Evolutionary conservation across 345 rosid genomes (phyloP).

Genomic region (Melaleuca alternifolia): DNA sequence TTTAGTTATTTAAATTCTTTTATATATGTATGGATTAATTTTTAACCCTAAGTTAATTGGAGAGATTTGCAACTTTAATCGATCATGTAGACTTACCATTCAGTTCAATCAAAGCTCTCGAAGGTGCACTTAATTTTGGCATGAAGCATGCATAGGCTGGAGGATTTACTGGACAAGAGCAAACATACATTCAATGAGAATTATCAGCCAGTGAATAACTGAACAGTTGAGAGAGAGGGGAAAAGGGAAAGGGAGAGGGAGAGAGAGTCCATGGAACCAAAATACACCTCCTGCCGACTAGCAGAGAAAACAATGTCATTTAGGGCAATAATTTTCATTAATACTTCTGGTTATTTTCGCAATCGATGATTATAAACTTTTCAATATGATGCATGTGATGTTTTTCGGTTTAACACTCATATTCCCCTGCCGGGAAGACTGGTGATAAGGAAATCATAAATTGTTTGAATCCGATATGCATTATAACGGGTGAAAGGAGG

Average conservation of each 20-base stretch:
- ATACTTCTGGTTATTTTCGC: too few species aligned
- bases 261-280: background rate
- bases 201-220: background rate
- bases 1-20: background rate
- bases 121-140: background rate
- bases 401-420: background rate
- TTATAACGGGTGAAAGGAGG: background rate
- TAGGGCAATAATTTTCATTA: background rate
- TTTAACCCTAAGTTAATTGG: background rate
- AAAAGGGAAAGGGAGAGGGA: background rate
- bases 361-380: background rate
- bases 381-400: background rate
- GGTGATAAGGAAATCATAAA: background rate
- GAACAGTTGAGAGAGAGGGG: background rate
- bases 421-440: background rate
- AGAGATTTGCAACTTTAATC: background rate
- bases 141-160: background rate
- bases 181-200: background rate
- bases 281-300: background rate
- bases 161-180: background rate
- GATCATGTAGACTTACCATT: background rate
- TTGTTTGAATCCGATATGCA: background rate
- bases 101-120: background rate
- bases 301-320: background rate
- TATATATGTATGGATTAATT: background rate